Evolutionary conservation across 495 filamentous ascomycete genomes (phyloP).

Genomic region (Diplogelasinospora grovesii): DNA sequence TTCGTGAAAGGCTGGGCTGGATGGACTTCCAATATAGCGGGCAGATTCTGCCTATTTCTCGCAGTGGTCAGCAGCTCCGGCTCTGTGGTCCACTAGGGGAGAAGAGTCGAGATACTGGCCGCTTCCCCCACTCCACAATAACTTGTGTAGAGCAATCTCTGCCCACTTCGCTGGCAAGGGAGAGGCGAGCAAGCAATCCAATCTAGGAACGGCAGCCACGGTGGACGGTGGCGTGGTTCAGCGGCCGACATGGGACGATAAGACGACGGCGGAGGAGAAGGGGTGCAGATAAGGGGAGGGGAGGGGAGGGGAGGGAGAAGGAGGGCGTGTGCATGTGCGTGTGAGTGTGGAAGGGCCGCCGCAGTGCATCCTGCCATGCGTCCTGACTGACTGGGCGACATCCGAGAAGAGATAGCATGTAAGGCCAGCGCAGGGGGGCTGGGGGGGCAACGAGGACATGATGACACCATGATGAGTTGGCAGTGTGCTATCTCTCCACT

Average conservation of each 20-base stretch:
- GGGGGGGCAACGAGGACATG: slow-evolving; percentile 1
- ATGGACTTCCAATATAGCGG: slow-evolving; percentile 13
- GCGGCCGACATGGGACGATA: slow-evolving; percentile 13
- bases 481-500: slow-evolving; percentile 16
- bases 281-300: slow-evolving; percentile 7
- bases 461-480: slow-evolving; percentile 25
- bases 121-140: slow-evolving; percentile 4
- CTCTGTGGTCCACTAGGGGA: slow-evolving; percentile 8
- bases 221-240: slow-evolving; percentile 18
- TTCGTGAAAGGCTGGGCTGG: too few relatives aligned
- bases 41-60: slow-evolving; percentile 21
- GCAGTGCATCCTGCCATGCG: too few relatives aligned
- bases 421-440: slow-evolving; percentile 5
- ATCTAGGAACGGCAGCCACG: slow-evolving; percentile 8
- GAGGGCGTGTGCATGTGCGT: too few relatives aligned
- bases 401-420: background rate
- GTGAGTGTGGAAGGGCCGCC: too few relatives aligned
- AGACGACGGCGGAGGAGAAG: slow-evolving; percentile 10
- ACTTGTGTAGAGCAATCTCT: slow-evolving; percentile 5
- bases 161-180: background rate
- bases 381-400: slow-evolving; percentile 6
- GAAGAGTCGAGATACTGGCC: background rate
- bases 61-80: slow-evolving; percentile 18
- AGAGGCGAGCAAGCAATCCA: background rate
- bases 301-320: too few relatives aligned